Evolutionary conservation across 176 grass and related monocot genomes (phyloP).

Genomic region (Carex myosuroides): DNA sequence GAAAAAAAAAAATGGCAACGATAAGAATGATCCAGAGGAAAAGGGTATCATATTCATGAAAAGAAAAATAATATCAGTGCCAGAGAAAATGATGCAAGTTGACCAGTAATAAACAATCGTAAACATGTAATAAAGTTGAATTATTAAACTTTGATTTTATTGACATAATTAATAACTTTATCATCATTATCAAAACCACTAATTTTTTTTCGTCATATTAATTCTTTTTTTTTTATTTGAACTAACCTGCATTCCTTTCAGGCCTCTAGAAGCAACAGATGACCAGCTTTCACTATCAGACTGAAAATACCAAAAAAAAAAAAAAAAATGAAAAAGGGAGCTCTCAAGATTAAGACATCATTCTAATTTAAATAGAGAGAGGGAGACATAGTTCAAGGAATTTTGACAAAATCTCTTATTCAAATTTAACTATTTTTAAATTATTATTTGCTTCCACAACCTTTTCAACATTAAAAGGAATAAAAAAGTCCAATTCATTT

Average conservation of each 20-base stretch:
- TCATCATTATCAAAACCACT: not conserved
- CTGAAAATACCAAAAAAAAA: constrained; percentile 33
- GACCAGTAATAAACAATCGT: not conserved
- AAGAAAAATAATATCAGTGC: constrained; percentile 1
- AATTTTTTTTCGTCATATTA: not conserved
- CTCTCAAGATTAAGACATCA: not conserved
- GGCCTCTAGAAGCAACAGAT: constrained; percentile 51
- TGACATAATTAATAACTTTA: not conserved
- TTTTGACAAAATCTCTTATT: not conserved
- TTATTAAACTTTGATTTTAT: not conserved
- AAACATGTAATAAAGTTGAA: not conserved
- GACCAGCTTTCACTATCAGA: constrained; percentile 59
- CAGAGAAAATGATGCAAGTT: not conserved
- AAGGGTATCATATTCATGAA: not conserved
- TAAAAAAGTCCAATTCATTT: not conserved
- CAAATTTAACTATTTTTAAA: not conserved
- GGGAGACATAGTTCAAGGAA: not conserved
- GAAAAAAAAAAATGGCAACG: not conserved
- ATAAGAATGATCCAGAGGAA: not conserved
- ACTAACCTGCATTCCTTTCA: constrained; percentile 73
- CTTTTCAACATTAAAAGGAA: not conserved
- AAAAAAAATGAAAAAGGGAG: not conserved
- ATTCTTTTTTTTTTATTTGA: not conserved
- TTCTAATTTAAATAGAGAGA: not conserved
- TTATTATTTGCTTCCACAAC: not conserved